A percentile compares a stretch with the other conserved stretches of the same genome.
These are phyloP conservation scores for Cercospora sojina DNA, from an alignment of 2,329 filamentous ascomycete genomes.

Conservation along the genomic window DNA sequence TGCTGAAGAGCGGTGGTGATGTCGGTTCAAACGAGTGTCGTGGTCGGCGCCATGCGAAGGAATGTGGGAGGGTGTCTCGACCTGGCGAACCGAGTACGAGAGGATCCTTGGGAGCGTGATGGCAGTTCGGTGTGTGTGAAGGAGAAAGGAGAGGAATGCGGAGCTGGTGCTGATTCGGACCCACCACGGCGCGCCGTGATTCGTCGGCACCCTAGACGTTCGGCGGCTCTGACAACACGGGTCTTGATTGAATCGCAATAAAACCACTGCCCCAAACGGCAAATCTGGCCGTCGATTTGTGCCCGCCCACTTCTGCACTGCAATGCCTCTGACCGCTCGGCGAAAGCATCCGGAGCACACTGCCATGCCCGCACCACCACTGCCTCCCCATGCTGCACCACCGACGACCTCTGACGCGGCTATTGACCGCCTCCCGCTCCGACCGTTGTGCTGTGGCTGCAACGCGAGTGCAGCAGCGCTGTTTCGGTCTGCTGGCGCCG, in stretches of 20 bases:
- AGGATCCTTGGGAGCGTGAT: constrained; percentile 6
- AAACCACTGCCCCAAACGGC: constrained; percentile 1
- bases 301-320: neutral
- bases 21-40: constrained; percentile 15
- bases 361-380: neutral
- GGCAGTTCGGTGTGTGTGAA: neutral
- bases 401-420: neutral
- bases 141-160: constrained; percentile 9
- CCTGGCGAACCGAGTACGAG: constrained; percentile 1
- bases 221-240: constrained; percentile 8
- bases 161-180: constrained; percentile 2
- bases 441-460: constrained; percentile 7
- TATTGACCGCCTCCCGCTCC: neutral
- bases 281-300: neutral
- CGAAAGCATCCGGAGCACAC: neutral
- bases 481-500: neutral
- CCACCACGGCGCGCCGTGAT: neutral
- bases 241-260: neutral
- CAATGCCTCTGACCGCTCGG: neutral
- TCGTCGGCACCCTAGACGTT: neutral
- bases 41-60: constrained; percentile 15
- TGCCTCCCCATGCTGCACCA: neutral
- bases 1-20: constrained; percentile 17
- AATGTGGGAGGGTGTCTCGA: constrained; percentile 13
- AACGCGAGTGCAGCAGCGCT: constrained; percentile 4